phyloP scores from a whole-genome alignment of 345 rosid species.

The Raphanus raphanistrum region DNA sequence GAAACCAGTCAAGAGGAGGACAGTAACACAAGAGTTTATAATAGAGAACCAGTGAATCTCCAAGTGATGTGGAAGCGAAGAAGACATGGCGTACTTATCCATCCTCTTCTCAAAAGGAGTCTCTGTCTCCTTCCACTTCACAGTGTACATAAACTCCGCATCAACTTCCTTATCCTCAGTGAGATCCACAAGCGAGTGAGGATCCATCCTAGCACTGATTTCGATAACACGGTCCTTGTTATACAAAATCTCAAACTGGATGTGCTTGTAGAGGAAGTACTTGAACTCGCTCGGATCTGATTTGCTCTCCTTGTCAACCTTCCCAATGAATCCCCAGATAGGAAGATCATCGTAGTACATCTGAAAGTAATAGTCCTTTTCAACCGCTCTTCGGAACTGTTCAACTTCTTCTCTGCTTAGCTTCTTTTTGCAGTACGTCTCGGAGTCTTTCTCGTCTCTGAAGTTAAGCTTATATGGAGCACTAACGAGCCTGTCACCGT shows the following conservation, averaged over 20 bases:
- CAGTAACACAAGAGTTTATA: conserved; percentile 87
- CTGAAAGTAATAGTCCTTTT: conserved; percentile 77
- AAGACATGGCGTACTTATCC: conserved; percentile 81
- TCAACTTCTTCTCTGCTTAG: conserved; percentile 60
- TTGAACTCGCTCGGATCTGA: conserved; percentile 59
- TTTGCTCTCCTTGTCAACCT: conserved; percentile 75
- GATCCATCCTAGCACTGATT: conserved; percentile 70
- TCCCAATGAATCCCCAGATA: conserved; percentile 88
- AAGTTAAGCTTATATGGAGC: conserved; percentile 84
- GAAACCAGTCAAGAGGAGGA: conserved; percentile 86
- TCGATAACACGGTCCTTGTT: conserved; percentile 81
- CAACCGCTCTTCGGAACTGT: conserved; percentile 60
- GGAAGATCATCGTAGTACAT: conserved; percentile 92
- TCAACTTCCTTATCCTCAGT: conserved; percentile 80
- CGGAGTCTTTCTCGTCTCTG: conserved; percentile 66
- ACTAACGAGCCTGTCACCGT: conserved; percentile 82
- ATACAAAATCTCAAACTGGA: conserved; percentile 68
- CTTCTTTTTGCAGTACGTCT: conserved; percentile 58
- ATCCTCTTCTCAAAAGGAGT: conserved; percentile 83
- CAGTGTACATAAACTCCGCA: conserved; percentile 78
- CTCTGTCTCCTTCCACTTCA: conserved; percentile 88
- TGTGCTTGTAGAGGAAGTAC: conserved; percentile 72
- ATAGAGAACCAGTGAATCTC: conserved; percentile 95
- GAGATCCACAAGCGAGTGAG: conserved; percentile 64
- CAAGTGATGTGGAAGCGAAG: conserved; percentile 88